Conservation (phyloP, 805 yeast genomes). For the Kodamaea jinghongensis region DNA sequence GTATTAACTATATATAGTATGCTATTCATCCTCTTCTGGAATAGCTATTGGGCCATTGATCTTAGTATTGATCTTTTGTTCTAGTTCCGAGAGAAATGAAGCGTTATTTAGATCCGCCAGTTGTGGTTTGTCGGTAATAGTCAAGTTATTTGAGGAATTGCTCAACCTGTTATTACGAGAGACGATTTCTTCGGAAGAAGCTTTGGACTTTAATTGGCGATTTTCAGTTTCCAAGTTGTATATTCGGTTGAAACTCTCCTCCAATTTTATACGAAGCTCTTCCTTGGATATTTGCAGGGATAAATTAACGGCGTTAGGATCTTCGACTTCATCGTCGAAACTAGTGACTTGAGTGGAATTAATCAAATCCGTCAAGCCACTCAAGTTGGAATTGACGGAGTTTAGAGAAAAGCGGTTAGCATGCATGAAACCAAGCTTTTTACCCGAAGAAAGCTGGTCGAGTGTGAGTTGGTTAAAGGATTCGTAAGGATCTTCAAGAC, state of each 20-base stretch:
- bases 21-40: constrained; percentile 2
- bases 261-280: constrained; percentile 32
- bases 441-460: constrained; percentile 31
- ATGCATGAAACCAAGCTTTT: constrained; percentile 12
- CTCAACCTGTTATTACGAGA: neutral
- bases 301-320: neutral
- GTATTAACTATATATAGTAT: neutral
- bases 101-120: neutral
- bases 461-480: constrained; percentile 36
- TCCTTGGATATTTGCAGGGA: constrained; percentile 26
- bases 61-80: constrained; percentile 14
- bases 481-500: constrained; percentile 30
- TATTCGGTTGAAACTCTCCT: constrained; percentile 38
- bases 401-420: constrained; percentile 48
- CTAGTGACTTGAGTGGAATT: constrained; percentile 46
- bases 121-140: neutral
- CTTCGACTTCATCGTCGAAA: constrained; percentile 18
- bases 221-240: constrained; percentile 33
- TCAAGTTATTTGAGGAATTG: neutral
- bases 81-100: constrained; percentile 18
- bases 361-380: constrained; percentile 46
- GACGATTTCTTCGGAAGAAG: neutral
- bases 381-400: constrained; percentile 47
- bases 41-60: neutral
- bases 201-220: constrained; percentile 16